These are phyloP conservation scores for Candida krabiensis DNA, from an alignment of 805 yeast species.

Conservation along the genomic window DNA sequence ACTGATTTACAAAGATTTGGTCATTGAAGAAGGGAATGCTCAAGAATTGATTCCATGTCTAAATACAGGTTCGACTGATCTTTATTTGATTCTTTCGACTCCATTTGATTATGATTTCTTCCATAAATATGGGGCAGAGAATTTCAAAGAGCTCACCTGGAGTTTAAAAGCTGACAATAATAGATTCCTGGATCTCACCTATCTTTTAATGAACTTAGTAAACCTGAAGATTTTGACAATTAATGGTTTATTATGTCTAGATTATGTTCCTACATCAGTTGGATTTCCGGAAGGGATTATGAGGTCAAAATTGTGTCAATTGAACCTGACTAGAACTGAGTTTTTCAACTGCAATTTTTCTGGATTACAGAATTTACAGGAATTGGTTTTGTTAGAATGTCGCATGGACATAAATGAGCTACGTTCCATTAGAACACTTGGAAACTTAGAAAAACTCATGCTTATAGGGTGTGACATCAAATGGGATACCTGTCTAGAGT, in stretches of 20 bases:
- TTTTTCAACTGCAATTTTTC: conserved; percentile 12
- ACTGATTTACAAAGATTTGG: conserved; percentile 8
- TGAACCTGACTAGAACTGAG: conserved; percentile 17
- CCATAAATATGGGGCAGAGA: conserved; percentile 6
- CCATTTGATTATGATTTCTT: conserved; percentile 3
- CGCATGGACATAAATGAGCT: conserved; percentile 8
- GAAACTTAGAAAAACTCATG: conserved; percentile 8
- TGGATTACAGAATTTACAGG: conserved; percentile 11
- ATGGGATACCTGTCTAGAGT: conserved; percentile 18
- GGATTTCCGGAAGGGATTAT: neutral
- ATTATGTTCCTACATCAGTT: conserved; percentile 1
- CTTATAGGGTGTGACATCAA: conserved; percentile 21
- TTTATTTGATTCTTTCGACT: conserved; percentile 7
- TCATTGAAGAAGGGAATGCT: neutral
- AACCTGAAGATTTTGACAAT: conserved; percentile 16
- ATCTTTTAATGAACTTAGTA: conserved; percentile 7
- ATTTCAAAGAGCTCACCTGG: conserved; percentile 11
- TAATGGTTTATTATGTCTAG: conserved; percentile 10
- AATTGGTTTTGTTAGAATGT: conserved; percentile 22
- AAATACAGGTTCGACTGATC: conserved; percentile 2
- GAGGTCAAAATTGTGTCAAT: conserved; percentile 5
- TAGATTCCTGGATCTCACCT: conserved; percentile 10
- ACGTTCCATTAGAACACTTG: conserved; percentile 9
- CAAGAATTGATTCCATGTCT: conserved; percentile 2
- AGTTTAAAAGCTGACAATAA: conserved; percentile 4